Base-by-base conservation (phyloP, 2,329 filamentous ascomycete genomes). In the Cytospora chrysosperma region DNA sequence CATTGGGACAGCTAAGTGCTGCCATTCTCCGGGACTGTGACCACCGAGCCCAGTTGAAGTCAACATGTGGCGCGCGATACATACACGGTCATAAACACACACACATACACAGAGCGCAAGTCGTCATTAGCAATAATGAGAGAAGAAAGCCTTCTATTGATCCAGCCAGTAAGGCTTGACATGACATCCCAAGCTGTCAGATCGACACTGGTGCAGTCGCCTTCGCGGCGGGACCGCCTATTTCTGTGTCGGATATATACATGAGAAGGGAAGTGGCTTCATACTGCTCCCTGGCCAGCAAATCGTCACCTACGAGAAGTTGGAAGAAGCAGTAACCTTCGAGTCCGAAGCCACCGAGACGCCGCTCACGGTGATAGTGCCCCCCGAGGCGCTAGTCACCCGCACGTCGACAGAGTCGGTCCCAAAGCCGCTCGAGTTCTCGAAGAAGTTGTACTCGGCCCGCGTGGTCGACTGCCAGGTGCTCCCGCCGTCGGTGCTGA, bases 371-470 rank as follows among this genome's bases (percentile, higher is more conserved):
- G 77, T 74, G 15, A 88, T 76, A 0, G 70, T 77, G 67, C 79
- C 76, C 1, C 86, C 86, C 51, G 77, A 78, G 3, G 75, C 70
- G 65, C 82, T 81, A 1, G 85, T 88, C 43, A 88, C 77, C 65
- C 78, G 80, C 40, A 89, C 77, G 67, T 83, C 79, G 1, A 88
- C 83, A 3, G 73, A 79, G 10, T 77, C 73, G 0, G 78, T 80
- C 0, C 85, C 83, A 68, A 85, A 87, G 0, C 87, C 87, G 63
- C 78, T 76, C 0, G 75, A 63, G 68, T 86, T 80, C 78, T 88
- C 81, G 53, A 89, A 89, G 75, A 81, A 89, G 78, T 89, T 85
- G 72, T 86, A 86, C 30, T 76, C 73, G 62, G 78, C 73, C 55
- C 87, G 78, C 2, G 75, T 78, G 0, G 86, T 88, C n/a, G 71